Percentiles rank a stretch among this genome's conserved stretches.
phyloP scores from a whole-genome alignment of 192 early-diverging fungal genomes.

The Backusella westeae region DNA sequence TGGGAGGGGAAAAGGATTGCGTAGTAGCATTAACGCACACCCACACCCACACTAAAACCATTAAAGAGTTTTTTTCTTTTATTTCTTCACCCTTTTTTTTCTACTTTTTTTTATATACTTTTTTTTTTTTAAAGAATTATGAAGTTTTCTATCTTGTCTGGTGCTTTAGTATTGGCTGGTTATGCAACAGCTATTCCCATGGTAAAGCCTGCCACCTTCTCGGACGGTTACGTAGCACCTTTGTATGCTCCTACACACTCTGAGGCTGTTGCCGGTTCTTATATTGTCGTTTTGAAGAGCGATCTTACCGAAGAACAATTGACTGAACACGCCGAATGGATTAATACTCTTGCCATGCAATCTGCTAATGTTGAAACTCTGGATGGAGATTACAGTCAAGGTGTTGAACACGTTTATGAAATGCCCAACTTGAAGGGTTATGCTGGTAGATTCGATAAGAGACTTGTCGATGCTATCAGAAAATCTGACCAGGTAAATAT shows the following conservation, averaged over 20 bases:
- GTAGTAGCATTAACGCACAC: background rate
- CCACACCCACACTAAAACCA: background rate
- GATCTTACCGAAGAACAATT: constrained; percentile 26
- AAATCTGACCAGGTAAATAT: constrained; percentile 48
- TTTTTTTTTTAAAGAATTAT: constrained; percentile 12
- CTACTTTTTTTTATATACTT: background rate
- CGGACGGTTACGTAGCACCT: constrained; percentile 50
- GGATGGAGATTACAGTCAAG: constrained; percentile 27
- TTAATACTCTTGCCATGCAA: constrained; percentile 20
- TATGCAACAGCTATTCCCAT: constrained; percentile 33
- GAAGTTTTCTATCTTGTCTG: constrained; percentile 44
- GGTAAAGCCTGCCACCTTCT: constrained; percentile 23
- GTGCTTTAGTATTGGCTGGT: constrained; percentile 36
- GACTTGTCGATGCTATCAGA: constrained; percentile 64
- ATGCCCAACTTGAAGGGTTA: constrained; percentile 65
- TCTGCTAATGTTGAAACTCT: constrained; percentile 3
- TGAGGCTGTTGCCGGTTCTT: constrained; percentile 67
- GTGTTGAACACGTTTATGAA: constrained; percentile 69
- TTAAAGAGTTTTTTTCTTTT: constrained; percentile 6
- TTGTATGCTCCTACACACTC: constrained; percentile 58
- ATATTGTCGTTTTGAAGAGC: constrained; percentile 77
- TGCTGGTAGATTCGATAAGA: constrained; percentile 60
- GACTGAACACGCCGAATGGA: constrained; percentile 32
- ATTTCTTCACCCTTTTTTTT: background rate
- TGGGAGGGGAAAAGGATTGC: background rate